Base-by-base conservation (phyloP, 345 rosid species). In the Aethionema arabicum region DNA sequence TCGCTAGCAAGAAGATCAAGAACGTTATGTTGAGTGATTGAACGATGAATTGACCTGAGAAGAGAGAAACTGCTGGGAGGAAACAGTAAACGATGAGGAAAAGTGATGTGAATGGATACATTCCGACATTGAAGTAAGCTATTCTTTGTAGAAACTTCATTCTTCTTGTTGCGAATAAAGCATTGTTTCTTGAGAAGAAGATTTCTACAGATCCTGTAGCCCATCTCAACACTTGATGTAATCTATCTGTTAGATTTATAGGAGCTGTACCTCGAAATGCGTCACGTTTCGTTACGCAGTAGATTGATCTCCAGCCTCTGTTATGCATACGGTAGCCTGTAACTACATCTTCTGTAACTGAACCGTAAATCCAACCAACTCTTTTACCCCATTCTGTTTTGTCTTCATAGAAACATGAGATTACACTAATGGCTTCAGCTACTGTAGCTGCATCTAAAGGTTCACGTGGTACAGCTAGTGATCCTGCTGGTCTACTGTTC, bases 331-430 rank as follows among this genome's bases (percentile, higher is more conserved):
- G 56, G 49, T 83, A 80, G 40, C 88, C 88, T 6, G 88, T 80
- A 48, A 80, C 85, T 14, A 21, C 27, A 21, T 21, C 27, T 21
- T 21, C 27, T 21, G 27, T 21, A 21, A 21, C 27, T 21, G 27
- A 80, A 36, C 85, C 88, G 53, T 83, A 80, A 32, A 80, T 83
- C 88, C 85, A 83, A 14, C 88, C 88, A 2, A 83, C 88, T 66
- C 82, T 65, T 63, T 76, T 80, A 4, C 88, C 83, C 85, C 88
- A 80, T 69, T 80, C 88, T 1, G 83, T 83, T 73, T 70, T 78
- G 45, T 83, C 88, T 79, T 83, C 88, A 14, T 80, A 80, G 76
- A 83, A 83, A 63, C 88, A 83, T 10, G 88, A 83, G 72, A 83
- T 78, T 4, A 78, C 83, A 61, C 79, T 77, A 39, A 80, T 83